Conservation (phyloP, 192 early-diverging fungal genomes). For the Entomortierella beljakovae region DNA sequence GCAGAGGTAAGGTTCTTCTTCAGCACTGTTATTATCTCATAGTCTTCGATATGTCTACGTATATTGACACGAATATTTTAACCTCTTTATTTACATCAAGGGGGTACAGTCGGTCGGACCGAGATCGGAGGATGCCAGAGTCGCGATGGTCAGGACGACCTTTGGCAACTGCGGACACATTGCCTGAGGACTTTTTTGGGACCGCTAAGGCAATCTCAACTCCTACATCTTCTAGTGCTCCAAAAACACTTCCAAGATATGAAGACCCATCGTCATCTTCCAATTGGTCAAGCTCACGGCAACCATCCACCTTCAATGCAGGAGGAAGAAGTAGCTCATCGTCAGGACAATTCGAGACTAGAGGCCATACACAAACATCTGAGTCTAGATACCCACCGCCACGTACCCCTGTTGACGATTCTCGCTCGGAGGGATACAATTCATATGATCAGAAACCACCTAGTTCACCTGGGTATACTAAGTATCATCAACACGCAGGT, state of each 20-base stretch:
- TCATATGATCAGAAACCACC: too few species aligned
- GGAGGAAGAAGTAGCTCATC: too few species aligned
- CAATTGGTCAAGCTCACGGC: too few species aligned
- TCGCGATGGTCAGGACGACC: conserved; percentile 32
- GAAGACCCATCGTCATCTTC: not conserved
- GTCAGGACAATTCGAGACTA: too few species aligned
- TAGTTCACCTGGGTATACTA: too few species aligned
- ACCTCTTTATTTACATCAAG: not conserved
- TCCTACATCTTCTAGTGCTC: not conserved
- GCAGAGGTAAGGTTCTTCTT: not conserved
- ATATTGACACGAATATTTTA: not conserved
- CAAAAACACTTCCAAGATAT: not conserved
- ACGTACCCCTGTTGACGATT: too few species aligned
- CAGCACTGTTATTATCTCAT: not conserved
- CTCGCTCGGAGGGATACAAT: too few species aligned
- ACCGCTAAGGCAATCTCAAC: conserved; percentile 16
- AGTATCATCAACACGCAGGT: too few species aligned
- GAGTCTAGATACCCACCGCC: too few species aligned
- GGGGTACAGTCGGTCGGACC: not conserved
- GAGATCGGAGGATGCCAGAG: not conserved
- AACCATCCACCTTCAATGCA: too few species aligned
- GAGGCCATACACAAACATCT: too few species aligned
- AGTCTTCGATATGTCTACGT: too few species aligned
- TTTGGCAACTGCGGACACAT: conserved; percentile 9
- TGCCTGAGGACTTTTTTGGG: conserved; percentile 37